These are phyloP conservation scores for Tillandsia leiboldiana DNA, from an alignment of 176 grass and related monocot genomes.

Conservation along the genomic window DNA sequence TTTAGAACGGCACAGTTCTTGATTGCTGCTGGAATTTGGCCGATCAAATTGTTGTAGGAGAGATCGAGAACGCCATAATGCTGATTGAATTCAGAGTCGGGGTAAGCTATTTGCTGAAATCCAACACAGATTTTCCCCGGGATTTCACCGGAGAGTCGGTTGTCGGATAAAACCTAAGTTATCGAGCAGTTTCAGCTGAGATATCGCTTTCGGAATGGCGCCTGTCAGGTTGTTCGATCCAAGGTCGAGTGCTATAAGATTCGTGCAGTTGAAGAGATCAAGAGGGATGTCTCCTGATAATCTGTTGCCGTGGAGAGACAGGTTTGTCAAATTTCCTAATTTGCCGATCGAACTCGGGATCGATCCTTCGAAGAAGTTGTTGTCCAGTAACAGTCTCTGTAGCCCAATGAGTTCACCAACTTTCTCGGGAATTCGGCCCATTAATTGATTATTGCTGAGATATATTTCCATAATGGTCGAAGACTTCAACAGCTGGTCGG, in stretches of 20 bases:
- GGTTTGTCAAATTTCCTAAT: slow-evolving; percentile 70
- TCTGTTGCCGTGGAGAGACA: slow-evolving; percentile 72
- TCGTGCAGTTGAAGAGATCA: slow-evolving; percentile 76
- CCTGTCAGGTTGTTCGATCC: slow-evolving; percentile 68
- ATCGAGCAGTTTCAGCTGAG: slow-evolving; percentile 60
- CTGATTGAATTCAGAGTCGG: slow-evolving; percentile 88
- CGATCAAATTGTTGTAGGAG: slow-evolving; percentile 60
- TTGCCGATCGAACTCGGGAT: slow-evolving; percentile 54
- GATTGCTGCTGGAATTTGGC: slow-evolving; percentile 59
- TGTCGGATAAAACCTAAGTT: slow-evolving; percentile 81
- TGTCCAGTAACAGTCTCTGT: slow-evolving; percentile 66
- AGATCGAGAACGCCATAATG: slow-evolving; percentile 91
- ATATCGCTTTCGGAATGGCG: slow-evolving; percentile 56
- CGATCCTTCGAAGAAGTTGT: slow-evolving; percentile 62
- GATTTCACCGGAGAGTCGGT: slow-evolving; percentile 63
- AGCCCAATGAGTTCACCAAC: slow-evolving; percentile 47
- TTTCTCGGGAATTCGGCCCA: slow-evolving; percentile 51
- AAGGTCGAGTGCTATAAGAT: slow-evolving; percentile 70
- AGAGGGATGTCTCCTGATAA: slow-evolving; percentile 71
- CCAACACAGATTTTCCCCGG: slow-evolving; percentile 65
- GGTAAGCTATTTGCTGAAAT: slow-evolving; percentile 52
- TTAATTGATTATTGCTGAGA: slow-evolving; percentile 66
- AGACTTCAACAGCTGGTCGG: slow-evolving; percentile 60
- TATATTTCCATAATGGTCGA: slow-evolving; percentile 57
- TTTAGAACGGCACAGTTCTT: slow-evolving; percentile 55